Evolutionary conservation across 495 filamentous ascomycete species (phyloP), one percentile per base, ranked within the genome.

Genomic region (Tuber calosporum): DNA sequence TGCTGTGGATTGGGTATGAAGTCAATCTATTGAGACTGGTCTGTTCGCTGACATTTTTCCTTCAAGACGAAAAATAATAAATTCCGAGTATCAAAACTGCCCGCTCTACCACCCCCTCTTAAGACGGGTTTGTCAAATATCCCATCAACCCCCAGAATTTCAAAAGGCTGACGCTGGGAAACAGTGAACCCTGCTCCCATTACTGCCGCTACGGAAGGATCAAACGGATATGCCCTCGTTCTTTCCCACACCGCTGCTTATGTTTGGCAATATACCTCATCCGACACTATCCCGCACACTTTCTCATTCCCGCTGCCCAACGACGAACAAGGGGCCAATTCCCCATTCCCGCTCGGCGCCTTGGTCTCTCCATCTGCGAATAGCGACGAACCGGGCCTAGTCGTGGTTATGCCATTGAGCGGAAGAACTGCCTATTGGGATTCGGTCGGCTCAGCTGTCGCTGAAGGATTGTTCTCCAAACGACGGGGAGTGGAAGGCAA

Each of bases 391-490:
- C 92, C 94, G 4, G 95, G 94, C 3, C 84, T 98, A 19, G 87
- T 99, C 30, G 85, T 97, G 19, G 85, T 99, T 17, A 90, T 92
- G 83, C 93, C 93, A 1, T 86, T 86, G 26, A 93, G 86, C 43
- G 95, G 95, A 40, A 94, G 89, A 81, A 87, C 98, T 67, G 88
- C 90, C 45, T 99, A 94, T 82, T 99, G 94, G 94, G 96, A 98
- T 81, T 93, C 92, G 38, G 89, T 98, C 68, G 77, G 80, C 20
- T 82, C 77, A 9, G 80, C 80, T 38, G 80, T 81, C 30, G 81
- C 80, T 2, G 80, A 81, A 58, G 80, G 80, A 20, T 36, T 81
- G 1, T 81, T 81, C 73, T 71, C 74, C 30, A 81, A 81, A 69
- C 77, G 73, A 43, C 80, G 80, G 30, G 80, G 93, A 26, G 86